Evolutionary conservation across 1,284 basidiomycete genomes (phyloP).

Genomic region (Sporisorium exsertum): DNA sequence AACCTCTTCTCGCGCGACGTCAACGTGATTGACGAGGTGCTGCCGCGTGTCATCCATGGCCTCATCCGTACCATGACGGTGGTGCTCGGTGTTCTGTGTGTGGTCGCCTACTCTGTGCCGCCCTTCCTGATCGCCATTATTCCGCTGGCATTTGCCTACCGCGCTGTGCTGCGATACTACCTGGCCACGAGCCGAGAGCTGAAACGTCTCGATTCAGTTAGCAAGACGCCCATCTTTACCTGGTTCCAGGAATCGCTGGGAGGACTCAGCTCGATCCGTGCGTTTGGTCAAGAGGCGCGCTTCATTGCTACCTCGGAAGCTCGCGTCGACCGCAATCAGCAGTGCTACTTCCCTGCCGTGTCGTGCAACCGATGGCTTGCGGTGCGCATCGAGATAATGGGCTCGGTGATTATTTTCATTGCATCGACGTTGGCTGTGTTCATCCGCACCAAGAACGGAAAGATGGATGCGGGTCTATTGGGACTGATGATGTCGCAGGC

Average conservation of each 20-base stretch:
- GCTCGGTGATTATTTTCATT: slow-evolving; percentile 82
- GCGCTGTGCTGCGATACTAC: slow-evolving; percentile 75
- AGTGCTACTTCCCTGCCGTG: slow-evolving; percentile 77
- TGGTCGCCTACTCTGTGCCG: slow-evolving; percentile 78
- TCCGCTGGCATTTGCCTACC: slow-evolving; percentile 63
- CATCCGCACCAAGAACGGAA: slow-evolving; percentile 72
- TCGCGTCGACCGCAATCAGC: slow-evolving; percentile 84
- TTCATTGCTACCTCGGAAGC: slow-evolving; percentile 84
- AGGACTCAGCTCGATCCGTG: slow-evolving; percentile 87
- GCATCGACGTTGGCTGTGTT: slow-evolving; percentile 79
- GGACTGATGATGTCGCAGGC: slow-evolving; percentile 84
- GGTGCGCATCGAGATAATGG: slow-evolving; percentile 76
- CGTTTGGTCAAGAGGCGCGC: slow-evolving; percentile 70
- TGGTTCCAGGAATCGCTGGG: slow-evolving; percentile 81
- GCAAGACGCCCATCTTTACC: slow-evolving; percentile 87
- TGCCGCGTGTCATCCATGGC: slow-evolving; percentile 65
- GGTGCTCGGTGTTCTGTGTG: slow-evolving; percentile 78
- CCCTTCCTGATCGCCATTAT: slow-evolving; percentile 77
- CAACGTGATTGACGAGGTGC: slow-evolving; percentile 81
- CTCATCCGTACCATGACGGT: slow-evolving; percentile 61
- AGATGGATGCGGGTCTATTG: slow-evolving; percentile 85
- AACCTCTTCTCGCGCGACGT: slow-evolving; percentile 93
- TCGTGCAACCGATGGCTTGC: slow-evolving; percentile 84
- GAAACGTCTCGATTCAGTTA: slow-evolving; percentile 89
- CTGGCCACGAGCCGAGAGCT: slow-evolving; percentile 89